Base-by-base conservation (phyloP, 257 asterid species). In the Thymus mandschuricus region DNA sequence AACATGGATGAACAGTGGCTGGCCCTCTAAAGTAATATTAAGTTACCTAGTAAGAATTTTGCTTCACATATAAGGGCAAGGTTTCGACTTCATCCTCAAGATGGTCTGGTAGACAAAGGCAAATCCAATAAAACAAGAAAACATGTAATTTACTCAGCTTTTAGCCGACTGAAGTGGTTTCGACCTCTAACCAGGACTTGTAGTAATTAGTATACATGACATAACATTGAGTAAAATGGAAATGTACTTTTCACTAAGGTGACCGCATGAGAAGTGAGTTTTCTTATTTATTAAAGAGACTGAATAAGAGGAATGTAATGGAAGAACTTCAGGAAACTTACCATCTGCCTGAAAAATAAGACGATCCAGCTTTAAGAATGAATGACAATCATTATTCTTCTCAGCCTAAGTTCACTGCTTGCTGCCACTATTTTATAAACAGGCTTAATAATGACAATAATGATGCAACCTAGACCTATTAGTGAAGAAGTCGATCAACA, bases 71-170 rank as follows among this genome's bases (percentile, higher is more conserved):
- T 13, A 60, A 62, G 33, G 41, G 62, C 62, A 62, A 21, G 68
- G 55, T 41, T 9, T 40, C 45, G 44, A 28, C 54, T 49, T 40
- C 70, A 55, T 10, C 55, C 5, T 38, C 33, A 61, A 71, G 56
- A 64, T 61, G 63, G 69, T n/a, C 52, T 3, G 54, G 34, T 51
- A 35, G 38, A 59, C 52, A 52, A 29, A 60, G 27, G 68, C 52
- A 10, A 28, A 29, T 21, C 12, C 45, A 60, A 70, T 61, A 34
- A 10, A 60, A 34, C 28, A 35, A 34, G 76, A 27, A 55, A 43
- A 56, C 5, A 3, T 28, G 15, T 54, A 38, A 7, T 3, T 52
- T 68, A 4, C 54, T 52, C 35, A 41, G 68, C 31, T 9, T n/a
- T 21, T 21, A 21, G 21, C 21, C 21, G 21, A 21, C 21, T 21